These are phyloP conservation scores for Rhynchosporium secalis DNA, from an alignment of 2,329 filamentous ascomycete genomes.

Conservation along the genomic window DNA sequence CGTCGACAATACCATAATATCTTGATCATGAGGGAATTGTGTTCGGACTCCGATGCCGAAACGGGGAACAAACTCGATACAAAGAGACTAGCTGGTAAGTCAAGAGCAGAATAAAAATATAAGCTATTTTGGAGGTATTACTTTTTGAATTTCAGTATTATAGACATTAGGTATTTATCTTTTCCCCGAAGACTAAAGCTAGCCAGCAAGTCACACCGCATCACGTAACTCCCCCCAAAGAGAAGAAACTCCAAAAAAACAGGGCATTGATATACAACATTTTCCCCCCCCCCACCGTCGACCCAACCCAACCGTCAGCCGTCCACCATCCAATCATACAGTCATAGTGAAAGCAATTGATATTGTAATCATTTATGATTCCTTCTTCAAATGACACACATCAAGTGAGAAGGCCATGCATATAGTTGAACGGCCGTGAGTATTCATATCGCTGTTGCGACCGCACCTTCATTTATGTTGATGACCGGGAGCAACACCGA, in stretches of 20 bases:
- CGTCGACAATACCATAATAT: too few species aligned
- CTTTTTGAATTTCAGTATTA: slow-evolving; percentile 3
- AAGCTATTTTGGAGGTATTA: background rate
- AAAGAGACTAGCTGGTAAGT: too few species aligned
- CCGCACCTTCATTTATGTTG: background rate
- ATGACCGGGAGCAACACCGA: background rate
- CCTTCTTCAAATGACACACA: background rate
- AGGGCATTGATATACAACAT: slow-evolving; percentile 4
- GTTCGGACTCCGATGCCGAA: too few species aligned
- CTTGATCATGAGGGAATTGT: too few species aligned
- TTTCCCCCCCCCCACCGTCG: background rate
- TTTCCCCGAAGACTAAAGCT: background rate
- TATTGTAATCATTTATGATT: background rate
- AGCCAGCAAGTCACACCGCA: slow-evolving; percentile 5
- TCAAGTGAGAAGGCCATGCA: slow-evolving; percentile 2
- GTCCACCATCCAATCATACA: slow-evolving; percentile 8
- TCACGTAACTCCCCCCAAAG: background rate
- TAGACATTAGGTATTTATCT: slow-evolving; percentile 14
- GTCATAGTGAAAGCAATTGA: background rate
- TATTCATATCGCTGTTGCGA: slow-evolving; percentile 21
- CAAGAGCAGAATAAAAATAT: background rate
- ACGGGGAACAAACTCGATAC: too few species aligned
- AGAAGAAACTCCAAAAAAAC: background rate
- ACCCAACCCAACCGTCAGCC: background rate
- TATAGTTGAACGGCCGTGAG: slow-evolving; percentile 18